Conservation (phyloP, 148 eudicot genomes). For the Persicaria tinctoria region DNA sequence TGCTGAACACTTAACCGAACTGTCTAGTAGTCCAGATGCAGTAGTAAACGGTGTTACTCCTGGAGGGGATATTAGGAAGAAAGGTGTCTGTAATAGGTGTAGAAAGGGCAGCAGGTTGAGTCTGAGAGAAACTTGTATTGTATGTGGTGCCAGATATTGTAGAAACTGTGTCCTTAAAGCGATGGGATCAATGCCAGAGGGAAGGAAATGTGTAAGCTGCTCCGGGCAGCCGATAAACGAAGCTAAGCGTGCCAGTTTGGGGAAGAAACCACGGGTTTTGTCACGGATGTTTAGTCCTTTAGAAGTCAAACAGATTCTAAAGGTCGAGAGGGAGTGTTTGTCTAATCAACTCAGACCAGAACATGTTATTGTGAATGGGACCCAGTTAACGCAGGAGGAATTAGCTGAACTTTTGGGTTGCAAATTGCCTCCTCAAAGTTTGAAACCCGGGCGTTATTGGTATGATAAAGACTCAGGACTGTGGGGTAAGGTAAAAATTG, state of each 20-base stretch:
- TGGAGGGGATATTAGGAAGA: conserved; percentile 18
- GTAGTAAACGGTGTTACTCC: neutral
- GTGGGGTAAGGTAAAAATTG: conserved; percentile 87
- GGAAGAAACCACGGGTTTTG: conserved; percentile 81
- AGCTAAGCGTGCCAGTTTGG: conserved; percentile 69
- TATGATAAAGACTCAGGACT: conserved; percentile 98
- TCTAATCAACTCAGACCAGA: conserved; percentile 87
- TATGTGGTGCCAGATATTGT: conserved; percentile 91
- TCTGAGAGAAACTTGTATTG: conserved; percentile 83
- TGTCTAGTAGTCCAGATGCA: conserved; percentile 1
- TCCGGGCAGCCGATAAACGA: conserved; percentile 79
- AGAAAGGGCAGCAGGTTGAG: conserved; percentile 77
- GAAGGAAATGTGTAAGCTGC: conserved; percentile 90
- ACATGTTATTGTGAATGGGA: conserved; percentile 72
- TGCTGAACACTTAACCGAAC: neutral
- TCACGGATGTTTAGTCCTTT: conserved; percentile 73
- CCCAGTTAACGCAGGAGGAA: conserved; percentile 74
- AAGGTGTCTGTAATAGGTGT: conserved; percentile 85
- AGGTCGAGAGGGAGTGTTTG: conserved; percentile 80
- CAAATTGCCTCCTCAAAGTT: conserved; percentile 70
- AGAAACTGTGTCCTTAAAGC: conserved; percentile 79
- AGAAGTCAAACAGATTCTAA: conserved; percentile 81
- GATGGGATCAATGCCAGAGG: conserved; percentile 99
- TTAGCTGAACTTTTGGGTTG: conserved; percentile 63
- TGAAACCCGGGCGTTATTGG: conserved; percentile 93